Base-by-base conservation (phyloP, 139 green algal genomes). In the Coelastrella sp. region DNA sequence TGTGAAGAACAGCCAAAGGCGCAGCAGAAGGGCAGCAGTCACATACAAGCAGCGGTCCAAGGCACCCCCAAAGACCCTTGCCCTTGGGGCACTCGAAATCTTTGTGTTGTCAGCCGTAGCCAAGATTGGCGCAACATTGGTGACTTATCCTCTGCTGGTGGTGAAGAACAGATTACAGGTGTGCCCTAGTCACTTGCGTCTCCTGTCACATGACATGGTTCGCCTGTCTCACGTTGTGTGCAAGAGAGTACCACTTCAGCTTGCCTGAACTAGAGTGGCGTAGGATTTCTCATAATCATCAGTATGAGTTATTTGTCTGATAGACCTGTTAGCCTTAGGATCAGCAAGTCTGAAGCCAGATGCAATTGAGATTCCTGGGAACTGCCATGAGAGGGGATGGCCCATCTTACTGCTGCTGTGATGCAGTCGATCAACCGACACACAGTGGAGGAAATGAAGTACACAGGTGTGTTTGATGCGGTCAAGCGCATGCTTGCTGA, bases 71-170 rank as follows among this genome's bases (percentile, higher is more conserved):
- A 74, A 51, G 62, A 30, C 21, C 6, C 6, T 53, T 32, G n/a
- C 60, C 11, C 85, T 92, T 37, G 43, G 62, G 17, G 69, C 91
- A 17, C n/a, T 83, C 0, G 94, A 99, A 79, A 89, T 98, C 15
- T 99, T 99, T 85, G 11, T 94, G 35, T 67, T 98, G 27, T 93
- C 88, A 5, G 93, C 96, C 0, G 23, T 98, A 41, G 95, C 97
- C 51, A 99, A 99, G 93, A 84, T 98, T 45, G 95, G 95, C 0
- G 95, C 97, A 17, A 99, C 97, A 15, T 67, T 99, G 53, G 67
- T 94, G 17, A 99, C 97, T 1, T 99, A 99, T 86, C 97, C 97
- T 3, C 83, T 99, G 89, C 91, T 98, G 63, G 89, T 98, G 48
- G 91, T 99, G 75, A 99, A 99, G 90, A 92, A 90, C 59, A 81